phyloP scores from a whole-genome alignment of 129 eudicot species.

The Tanacetum coccineum region DNA sequence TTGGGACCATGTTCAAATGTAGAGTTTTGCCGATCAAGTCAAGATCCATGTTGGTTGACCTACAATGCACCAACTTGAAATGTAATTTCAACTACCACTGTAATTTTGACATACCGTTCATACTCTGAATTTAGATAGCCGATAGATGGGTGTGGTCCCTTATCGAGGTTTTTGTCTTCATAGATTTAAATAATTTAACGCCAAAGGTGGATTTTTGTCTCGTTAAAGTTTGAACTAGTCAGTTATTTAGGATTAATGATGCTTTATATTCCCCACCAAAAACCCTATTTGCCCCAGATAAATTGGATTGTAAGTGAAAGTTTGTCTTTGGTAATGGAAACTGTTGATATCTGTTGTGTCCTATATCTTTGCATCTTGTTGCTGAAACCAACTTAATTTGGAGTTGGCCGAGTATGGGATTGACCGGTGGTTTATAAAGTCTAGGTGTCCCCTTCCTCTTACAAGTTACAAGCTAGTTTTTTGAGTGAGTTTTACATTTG shows the following conservation, averaged over 20 bases:
- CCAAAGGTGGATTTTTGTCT: slow-evolving; percentile 26
- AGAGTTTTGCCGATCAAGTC: slow-evolving; percentile 18
- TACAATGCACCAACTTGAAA: neutral
- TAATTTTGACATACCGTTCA: slow-evolving; percentile 10
- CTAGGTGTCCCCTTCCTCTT: too few relatives aligned
- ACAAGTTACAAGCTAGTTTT: too few relatives aligned
- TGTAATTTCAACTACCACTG: slow-evolving; percentile 12
- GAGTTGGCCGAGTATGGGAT: too few relatives aligned
- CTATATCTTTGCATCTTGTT: too few relatives aligned
- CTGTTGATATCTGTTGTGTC: too few relatives aligned
- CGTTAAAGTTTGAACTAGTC: neutral
- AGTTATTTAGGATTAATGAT: neutral
- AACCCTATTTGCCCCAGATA: too few relatives aligned
- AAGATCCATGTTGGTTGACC: slow-evolving; percentile 5
- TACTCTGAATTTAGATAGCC: slow-evolving; percentile 10
- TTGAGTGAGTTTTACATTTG: too few relatives aligned
- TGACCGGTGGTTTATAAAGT: too few relatives aligned
- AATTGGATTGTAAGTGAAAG: neutral
- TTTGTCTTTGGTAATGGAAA: too few relatives aligned
- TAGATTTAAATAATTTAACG: slow-evolving; percentile 21
- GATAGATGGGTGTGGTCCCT: slow-evolving; percentile 6
- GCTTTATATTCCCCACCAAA: too few relatives aligned
- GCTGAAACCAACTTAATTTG: too few relatives aligned
- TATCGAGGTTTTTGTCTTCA: slow-evolving; percentile 18
- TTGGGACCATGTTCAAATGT: slow-evolving; percentile 53